phyloP scores from a whole-genome alignment of 805 yeast genomes.

The Cyberlindnera saturnus region DNA sequence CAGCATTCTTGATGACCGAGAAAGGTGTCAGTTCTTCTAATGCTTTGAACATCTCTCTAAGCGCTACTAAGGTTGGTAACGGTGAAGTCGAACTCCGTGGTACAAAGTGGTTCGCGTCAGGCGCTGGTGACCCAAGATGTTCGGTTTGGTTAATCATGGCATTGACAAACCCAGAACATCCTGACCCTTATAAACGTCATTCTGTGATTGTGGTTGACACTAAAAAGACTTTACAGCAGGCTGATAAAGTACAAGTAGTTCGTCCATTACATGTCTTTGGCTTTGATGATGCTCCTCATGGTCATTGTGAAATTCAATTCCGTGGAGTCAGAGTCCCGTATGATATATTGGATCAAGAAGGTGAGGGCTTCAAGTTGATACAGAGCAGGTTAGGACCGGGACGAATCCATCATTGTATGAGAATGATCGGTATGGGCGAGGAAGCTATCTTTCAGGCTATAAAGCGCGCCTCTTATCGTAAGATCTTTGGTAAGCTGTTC shows the following conservation, averaged over 20 bases:
- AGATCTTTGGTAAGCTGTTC: conserved; percentile 47
- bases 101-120: conserved; percentile 66
- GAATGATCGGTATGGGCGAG: conserved; percentile 56
- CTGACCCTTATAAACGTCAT: conserved; percentile 42
- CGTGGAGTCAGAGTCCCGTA: conserved; percentile 40
- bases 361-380: conserved; percentile 57
- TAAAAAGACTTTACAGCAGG: conserved; percentile 35
- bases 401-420: conserved; percentile 67
- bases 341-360: conserved; percentile 39
- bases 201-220: conserved; percentile 51
- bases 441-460: conserved; percentile 43
- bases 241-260: conserved; percentile 41
- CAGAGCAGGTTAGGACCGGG: conserved; percentile 66
- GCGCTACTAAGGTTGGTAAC: conserved; percentile 39
- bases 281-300: conserved; percentile 66
- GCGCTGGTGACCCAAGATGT: conserved; percentile 64
- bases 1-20: conserved; percentile 64
- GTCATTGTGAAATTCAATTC: conserved; percentile 58
- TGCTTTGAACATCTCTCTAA: conserved; percentile 49
- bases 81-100: conserved; percentile 45
- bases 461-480: conserved; percentile 45
- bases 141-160: conserved; percentile 28
- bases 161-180: conserved; percentile 19
- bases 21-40: conserved; percentile 55
- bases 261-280: conserved; percentile 53